Evolutionary conservation across 129 eudicot genomes (phyloP), one percentile per base, ranked within the genome.

Genomic region (Cynara cardunculus): DNA sequence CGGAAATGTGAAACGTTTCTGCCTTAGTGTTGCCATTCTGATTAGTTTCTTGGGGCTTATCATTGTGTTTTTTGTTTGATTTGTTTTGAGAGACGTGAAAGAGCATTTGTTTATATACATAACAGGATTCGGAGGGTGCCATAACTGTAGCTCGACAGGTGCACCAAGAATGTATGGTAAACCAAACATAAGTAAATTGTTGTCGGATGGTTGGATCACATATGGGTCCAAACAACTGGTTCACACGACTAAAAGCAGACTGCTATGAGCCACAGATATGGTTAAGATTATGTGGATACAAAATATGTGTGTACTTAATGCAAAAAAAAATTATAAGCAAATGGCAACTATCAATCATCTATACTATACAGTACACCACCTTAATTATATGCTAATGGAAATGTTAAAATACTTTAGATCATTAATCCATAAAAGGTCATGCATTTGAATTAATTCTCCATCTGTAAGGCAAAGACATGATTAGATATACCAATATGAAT

Each of bases 21-120:
- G 66, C 69, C 74, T 39, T 24, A 73, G 74, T 31, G 69, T 41
- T 19, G 80, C 80, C 46, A 25, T 39, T 49, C 24, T 74, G 25
- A 81, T 74, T 56, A 81, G 80, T 41, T 81, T 81, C 75, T 74
- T 74, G 74, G 85, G 53, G 75, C 30, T 81, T 67, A 78, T 25
- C 61, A 66, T 78, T 70, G 53, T 49, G 46, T 12, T 67, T 25
- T 56, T 7, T 69, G 19, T 4, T 71, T 80, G 39, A 46, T 80
- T 56, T 56, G 77, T 53, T 7, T 59, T 71, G 64, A 71, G 80
- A 4, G 37, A 41, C 8, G 28, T 41, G 61, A 16, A 71, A 46
- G 59, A 7, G 81, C 14, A 66, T 67, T 9, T 16, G 83, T n/a
- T 79, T 79, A 53, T 79, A 56, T 71, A 80, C 5, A 32, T 25